Evolutionary conservation across 805 yeast genomes (phyloP).

Genomic region (Lipomyces spencermartinsiae): DNA sequence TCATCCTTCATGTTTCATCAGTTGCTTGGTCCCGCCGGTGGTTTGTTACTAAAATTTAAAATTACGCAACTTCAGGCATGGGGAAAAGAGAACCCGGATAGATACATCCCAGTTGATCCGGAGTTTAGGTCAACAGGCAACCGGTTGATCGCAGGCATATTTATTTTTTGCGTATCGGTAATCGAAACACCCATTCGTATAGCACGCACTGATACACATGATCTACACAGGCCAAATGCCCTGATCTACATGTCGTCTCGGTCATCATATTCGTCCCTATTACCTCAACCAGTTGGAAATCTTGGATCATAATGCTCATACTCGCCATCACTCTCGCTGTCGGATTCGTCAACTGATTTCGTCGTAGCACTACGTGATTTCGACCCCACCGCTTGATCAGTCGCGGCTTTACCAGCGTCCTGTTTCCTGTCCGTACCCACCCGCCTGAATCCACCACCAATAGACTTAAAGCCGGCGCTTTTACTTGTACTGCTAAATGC

Average conservation of each 20-base stretch:
- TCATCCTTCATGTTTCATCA: too few species aligned
- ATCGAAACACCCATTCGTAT: not conserved
- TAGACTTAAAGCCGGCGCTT: conserved; percentile 22
- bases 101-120: too few species aligned
- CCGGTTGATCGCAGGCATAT: not conserved
- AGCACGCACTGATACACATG: not conserved
- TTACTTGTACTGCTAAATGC: conserved; percentile 5
- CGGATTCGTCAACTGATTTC: conserved; percentile 13
- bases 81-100: too few species aligned
- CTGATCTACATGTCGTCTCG: not conserved
- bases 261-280: not conserved
- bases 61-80: too few species aligned
- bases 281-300: conserved; percentile 25
- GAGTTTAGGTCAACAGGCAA: too few species aligned
- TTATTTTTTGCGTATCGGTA: too few species aligned
- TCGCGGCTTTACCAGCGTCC: not conserved
- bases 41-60: too few species aligned
- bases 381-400: conserved; percentile 5
- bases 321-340: conserved; percentile 33
- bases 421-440: conserved; percentile 19
- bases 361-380: not conserved
- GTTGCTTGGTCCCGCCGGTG: too few species aligned
- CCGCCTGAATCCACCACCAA: conserved; percentile 27
- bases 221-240: not conserved
- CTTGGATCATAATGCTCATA: conserved; percentile 32